These are phyloP conservation scores for Jaltomata sinuosa DNA, from an alignment of 257 asterid genomes.

Conservation along the genomic window DNA sequence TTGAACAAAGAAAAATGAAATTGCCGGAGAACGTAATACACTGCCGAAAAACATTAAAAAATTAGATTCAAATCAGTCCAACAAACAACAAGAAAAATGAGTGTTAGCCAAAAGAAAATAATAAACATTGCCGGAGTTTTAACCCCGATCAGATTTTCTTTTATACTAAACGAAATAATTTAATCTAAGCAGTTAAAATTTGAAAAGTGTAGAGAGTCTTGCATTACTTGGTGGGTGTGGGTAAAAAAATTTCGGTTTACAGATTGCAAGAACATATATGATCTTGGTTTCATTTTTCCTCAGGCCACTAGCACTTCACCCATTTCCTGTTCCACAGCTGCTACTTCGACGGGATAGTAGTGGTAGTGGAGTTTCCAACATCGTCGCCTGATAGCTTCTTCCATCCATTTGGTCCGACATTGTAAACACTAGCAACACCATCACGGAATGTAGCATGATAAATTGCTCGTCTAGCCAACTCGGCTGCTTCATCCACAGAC, in stretches of 20 bases:
- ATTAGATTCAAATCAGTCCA: too few relatives aligned
- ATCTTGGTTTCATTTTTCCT: not conserved
- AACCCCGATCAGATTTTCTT: too few relatives aligned
- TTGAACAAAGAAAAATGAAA: too few relatives aligned
- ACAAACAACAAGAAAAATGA: too few relatives aligned
- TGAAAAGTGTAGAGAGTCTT: too few relatives aligned
- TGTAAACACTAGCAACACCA: slow-evolving; percentile 85
- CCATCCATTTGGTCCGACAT: slow-evolving; percentile 88
- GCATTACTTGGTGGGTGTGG: too few relatives aligned
- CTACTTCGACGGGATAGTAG: slow-evolving; percentile 63
- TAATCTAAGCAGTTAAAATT: too few relatives aligned
- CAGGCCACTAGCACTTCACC: slow-evolving; percentile 42
- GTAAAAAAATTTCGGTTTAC: not conserved
- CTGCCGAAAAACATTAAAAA: too few relatives aligned
- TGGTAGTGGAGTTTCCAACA: slow-evolving; percentile 81
- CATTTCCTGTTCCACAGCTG: slow-evolving; percentile 75
- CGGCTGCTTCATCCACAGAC: slow-evolving; percentile 86
- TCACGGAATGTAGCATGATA: slow-evolving; percentile 92
- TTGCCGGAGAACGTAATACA: too few relatives aligned
- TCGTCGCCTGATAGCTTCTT: slow-evolving; percentile 82
- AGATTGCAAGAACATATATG: not conserved
- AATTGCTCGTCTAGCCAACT: slow-evolving; percentile 74
- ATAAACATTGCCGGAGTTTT: too few relatives aligned
- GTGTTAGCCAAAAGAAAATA: too few relatives aligned
- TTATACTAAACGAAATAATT: too few relatives aligned